Evolutionary conservation across 2,329 filamentous ascomycete species (phyloP), one percentile per base, ranked within the genome.

Genomic region (Epicoccum nigrum): DNA sequence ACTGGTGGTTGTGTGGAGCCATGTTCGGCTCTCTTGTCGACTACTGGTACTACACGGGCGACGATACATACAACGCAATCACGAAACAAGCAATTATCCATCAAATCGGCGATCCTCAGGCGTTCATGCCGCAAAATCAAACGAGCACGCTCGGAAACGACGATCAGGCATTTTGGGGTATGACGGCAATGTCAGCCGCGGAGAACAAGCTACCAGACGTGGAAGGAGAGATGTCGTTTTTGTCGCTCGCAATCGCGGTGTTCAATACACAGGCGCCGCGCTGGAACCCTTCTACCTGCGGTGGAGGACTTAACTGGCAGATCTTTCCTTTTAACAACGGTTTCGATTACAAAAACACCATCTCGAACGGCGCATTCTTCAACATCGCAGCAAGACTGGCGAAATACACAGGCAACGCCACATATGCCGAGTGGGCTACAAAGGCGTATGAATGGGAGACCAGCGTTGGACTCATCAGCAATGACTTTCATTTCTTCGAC

Each of bases 281-380:
- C 37, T 93, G 90, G 90, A 85, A 92, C 66, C 77, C 74, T 0
- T 74, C 76, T 0, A 72, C 76, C 34, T 93, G 90, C 64, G 80
- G 78, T 20, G 90, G 89, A 45, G 90, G 89, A 17, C 54, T 61
- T 9, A 62, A 62, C 40, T 92, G 88, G 88, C 90, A 94, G 75
- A 90, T 94, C 57, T 91, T 86, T 68, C 72, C 79, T 1, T 83
- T 81, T 60, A 92, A 93, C 68, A 86, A 85, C 55, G 90, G 90
- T 13, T 85, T 90, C 66, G 80, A 83, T 62, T 92, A 93, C 80
- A 93, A 91, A 72, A 92, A 92, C 75, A 81, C 85, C 11, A 82
- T 91, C 59, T 85, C 85, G 51, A 93, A 92, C 69, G 89, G 88
- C 30, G 85, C 84, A 9, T 85, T 94, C 70, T 91, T 94, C 73